Percentiles rank a stretch among this genome's conserved stretches.
phyloP scores from a whole-genome alignment of 768 basidiomycete species.

The Termitomyces sp. region DNA sequence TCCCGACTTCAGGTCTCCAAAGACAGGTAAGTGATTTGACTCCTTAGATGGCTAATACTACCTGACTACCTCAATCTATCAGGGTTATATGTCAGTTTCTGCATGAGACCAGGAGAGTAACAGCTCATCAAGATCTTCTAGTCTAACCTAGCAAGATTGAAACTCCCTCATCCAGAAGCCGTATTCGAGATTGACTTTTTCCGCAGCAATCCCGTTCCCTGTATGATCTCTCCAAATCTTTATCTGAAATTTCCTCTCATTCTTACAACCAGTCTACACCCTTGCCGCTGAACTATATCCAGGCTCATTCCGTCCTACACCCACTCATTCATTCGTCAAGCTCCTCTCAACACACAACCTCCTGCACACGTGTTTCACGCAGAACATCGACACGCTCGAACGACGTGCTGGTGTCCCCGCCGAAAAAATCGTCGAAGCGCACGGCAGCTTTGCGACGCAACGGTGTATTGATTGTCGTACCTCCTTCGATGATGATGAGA shows the following conservation, averaged over 20 bases:
- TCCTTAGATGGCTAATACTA: not conserved
- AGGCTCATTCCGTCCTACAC: constrained; percentile 81
- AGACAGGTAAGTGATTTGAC: constrained; percentile 52
- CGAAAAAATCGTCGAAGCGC: constrained; percentile 84
- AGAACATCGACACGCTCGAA: constrained; percentile 93
- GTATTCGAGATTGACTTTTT: constrained; percentile 93
- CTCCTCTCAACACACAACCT: constrained; percentile 66
- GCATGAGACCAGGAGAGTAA: not conserved
- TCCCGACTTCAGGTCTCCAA: constrained; percentile 85
- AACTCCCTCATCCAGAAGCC: constrained; percentile 89
- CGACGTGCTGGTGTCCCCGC: constrained; percentile 72
- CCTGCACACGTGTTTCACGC: constrained; percentile 79
- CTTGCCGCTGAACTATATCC: constrained; percentile 93
- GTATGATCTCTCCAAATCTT: constrained; percentile 33
- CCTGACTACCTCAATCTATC: not conserved
- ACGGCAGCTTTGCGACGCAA: constrained; percentile 90
- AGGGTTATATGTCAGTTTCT: constrained; percentile 49
- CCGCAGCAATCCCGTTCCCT: constrained; percentile 70
- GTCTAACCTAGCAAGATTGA: constrained; percentile 73
- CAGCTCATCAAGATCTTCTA: constrained; percentile 19
- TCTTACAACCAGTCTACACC: constrained; percentile 58
- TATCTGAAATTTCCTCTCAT: not conserved
- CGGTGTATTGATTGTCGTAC: constrained; percentile 72
- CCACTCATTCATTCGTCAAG: constrained; percentile 85
- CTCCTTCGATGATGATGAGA: constrained; percentile 57